These are phyloP conservation scores for Verticillium nubilum DNA, from an alignment of 2,329 filamentous ascomycete species.

Conservation along the genomic window DNA sequence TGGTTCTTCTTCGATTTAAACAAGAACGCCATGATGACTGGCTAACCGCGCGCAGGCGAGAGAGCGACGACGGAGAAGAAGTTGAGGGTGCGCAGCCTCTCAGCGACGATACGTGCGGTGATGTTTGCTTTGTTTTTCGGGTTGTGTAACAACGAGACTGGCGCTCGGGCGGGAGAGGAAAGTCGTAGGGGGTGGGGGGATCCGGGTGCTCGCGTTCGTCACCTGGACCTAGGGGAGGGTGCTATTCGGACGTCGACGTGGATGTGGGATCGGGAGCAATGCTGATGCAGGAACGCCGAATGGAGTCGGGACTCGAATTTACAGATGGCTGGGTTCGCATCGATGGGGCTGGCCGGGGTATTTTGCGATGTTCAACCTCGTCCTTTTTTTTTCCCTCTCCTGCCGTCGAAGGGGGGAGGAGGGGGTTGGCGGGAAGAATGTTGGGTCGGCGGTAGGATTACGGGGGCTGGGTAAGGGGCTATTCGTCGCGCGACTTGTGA, in stretches of 20 bases:
- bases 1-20: conserved; percentile 79
- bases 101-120: not conserved
- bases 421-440: conserved; percentile 5
- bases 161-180: not conserved
- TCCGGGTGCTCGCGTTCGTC: not conserved
- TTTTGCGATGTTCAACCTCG: conserved; percentile 26
- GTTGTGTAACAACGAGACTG: not conserved
- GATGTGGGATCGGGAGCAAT: not conserved
- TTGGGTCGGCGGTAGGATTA: not conserved
- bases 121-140: not conserved
- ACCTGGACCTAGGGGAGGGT: not conserved
- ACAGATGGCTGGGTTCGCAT: conserved; percentile 41
- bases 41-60: conserved; percentile 24
- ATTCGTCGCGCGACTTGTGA: not conserved
- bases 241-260: not conserved
- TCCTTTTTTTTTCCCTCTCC: conserved; percentile 25
- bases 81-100: conserved; percentile 9
- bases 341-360: conserved; percentile 23
- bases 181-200: not conserved
- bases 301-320: conserved; percentile 27
- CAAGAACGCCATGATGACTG: conserved; percentile 65
- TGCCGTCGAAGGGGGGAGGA: conserved; percentile 5
- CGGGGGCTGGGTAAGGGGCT: not conserved
- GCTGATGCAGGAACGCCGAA: conserved; percentile 16
- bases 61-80: conserved; percentile 8